phyloP scores from a whole-genome alignment of 2,329 filamentous ascomycete genomes.

The Tolypocladium nubicola region DNA sequence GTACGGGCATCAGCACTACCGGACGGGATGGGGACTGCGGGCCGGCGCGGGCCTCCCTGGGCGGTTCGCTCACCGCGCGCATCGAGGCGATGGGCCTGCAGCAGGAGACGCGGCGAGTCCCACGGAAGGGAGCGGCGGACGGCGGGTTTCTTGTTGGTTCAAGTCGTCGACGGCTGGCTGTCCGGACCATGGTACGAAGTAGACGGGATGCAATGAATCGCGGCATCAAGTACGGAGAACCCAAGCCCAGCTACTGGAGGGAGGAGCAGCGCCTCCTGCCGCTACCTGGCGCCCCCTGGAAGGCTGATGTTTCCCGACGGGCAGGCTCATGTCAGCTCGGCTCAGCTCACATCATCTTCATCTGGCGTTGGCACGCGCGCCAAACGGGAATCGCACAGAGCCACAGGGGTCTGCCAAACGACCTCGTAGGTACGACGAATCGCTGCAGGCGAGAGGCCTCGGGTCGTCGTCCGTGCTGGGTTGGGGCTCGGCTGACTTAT shows the following conservation, averaged over 20 bases:
- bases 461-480: background rate
- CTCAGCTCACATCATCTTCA: background rate
- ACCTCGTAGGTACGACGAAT: background rate
- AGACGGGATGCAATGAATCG: background rate
- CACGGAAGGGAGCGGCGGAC: background rate
- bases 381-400: background rate
- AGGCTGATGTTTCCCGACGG: no score
- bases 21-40: background rate
- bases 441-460: no score
- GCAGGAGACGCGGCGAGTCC: background rate
- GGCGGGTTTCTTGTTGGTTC: background rate
- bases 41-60: background rate
- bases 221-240: background rate
- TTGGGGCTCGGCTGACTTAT: background rate
- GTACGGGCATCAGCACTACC: background rate
- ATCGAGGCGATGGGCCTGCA: background rate
- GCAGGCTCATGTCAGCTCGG: background rate
- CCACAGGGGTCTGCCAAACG: background rate
- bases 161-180: no score
- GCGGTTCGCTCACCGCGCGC: background rate
- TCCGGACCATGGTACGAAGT: no score
- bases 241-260: background rate
- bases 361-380: background rate
- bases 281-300: background rate
- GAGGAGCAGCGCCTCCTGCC: background rate